Base-by-base conservation (phyloP, 1,284 basidiomycete genomes). In the Hortiboletus rubellus region DNA sequence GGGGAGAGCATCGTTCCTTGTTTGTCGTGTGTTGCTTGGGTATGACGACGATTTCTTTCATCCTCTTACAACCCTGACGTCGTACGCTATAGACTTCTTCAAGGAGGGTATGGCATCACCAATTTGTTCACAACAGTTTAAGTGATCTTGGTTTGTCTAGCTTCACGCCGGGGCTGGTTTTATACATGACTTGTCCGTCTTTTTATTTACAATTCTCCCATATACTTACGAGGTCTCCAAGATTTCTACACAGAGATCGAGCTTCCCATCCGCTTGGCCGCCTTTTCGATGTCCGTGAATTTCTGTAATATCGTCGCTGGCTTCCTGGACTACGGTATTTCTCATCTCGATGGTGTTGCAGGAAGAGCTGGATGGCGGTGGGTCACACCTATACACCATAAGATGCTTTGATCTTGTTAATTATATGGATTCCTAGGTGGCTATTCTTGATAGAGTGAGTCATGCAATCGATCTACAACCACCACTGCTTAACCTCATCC, bases 201-300 rank as follows among this genome's bases (percentile, higher is more conserved):
- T 36, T 47, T 31, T 6, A 2, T 7, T n/a, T 15, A 1, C 24
- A 11, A 7, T 31, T 6, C 2, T 37, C 12, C 22, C 14, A 7
- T 38, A 0, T 24, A 18, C 27, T 55, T 5, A 58, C 1, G 17
- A 38, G 27, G 5, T 46, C 6, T n/a, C 6, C 14, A 14, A 68
- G 66, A 67, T 42, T 90, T 83, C 64, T 89, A 89, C 68, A 87
- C 83, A 4, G 86, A 84, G 68, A 79, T 72, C 7, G 85, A 88
- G 66, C 76, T 91, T 4, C 87, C 87, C 0, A 70, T 89, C 42
- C 82, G 89, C 3, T 73, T 91, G 8, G 80, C 84, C 0, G 73
- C 80, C 46, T 90, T 90, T 74, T 91, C 85, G 87, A 81, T 85
- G 38, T 79, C 79, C 18, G 76, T 82, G 60, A 54, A 63, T 24